phyloP scores from a whole-genome alignment of 495 filamentous ascomycete species.

The Mytilinidion resinicola region DNA sequence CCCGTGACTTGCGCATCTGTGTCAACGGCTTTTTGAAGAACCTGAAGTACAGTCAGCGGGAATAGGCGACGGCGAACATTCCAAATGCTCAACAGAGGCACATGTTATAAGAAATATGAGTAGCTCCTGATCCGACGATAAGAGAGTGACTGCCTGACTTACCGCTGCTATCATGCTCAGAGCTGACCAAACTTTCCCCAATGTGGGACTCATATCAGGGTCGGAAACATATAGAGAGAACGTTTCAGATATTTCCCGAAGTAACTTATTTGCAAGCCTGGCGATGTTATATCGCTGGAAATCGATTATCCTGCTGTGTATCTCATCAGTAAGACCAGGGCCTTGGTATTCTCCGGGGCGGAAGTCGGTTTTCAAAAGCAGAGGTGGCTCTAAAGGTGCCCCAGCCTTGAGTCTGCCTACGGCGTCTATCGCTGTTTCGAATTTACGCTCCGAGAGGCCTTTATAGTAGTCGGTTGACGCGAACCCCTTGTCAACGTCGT shows the following conservation, averaged over 20 bases:
- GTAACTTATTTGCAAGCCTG: not conserved
- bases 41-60: too few species aligned
- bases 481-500: slow-evolving; percentile 9
- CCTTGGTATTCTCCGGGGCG: too few species aligned
- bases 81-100: too few species aligned
- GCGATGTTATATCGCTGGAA: too few species aligned
- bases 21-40: not conserved
- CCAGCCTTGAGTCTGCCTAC: not conserved
- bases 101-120: too few species aligned
- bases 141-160: too few species aligned
- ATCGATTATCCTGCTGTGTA: too few species aligned
- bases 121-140: too few species aligned
- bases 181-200: slow-evolving; percentile 18
- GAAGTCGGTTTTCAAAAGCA: too few species aligned
- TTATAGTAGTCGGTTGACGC: slow-evolving; percentile 17
- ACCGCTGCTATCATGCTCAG: not conserved
- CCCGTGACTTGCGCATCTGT: not conserved
- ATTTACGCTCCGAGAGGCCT: slow-evolving; percentile 2
- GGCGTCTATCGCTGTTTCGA: not conserved
- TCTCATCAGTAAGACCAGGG: too few species aligned
- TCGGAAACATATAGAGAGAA: slow-evolving; percentile 12
- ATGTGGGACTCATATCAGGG: slow-evolving; percentile 9
- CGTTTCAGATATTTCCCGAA: not conserved
- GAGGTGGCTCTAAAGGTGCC: too few species aligned
- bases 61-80: too few species aligned